Evolutionary conservation across 108 stramenopile genomes (phyloP).

Genomic region (Nitzschia palea): DNA sequence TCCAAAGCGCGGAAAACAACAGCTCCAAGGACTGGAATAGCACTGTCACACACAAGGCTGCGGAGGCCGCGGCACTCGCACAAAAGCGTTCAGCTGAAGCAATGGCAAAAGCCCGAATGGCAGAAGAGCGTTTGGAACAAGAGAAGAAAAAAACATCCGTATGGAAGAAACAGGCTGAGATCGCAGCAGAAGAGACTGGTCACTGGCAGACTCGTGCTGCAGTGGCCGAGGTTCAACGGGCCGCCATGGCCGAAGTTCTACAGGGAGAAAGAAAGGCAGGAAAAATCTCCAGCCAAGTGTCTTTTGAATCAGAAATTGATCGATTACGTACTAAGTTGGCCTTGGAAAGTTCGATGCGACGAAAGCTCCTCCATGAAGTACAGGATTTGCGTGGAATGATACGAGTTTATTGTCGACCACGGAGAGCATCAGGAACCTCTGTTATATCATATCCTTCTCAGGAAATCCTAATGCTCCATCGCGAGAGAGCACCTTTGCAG

Average conservation of each 20-base stretch:
- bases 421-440: slow-evolving; percentile 4
- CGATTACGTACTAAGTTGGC: slow-evolving; percentile 69
- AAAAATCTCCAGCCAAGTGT: slow-evolving; percentile 26
- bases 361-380: slow-evolving; percentile 73
- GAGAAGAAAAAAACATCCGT: slow-evolving; percentile 57
- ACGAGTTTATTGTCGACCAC: slow-evolving; percentile 80
- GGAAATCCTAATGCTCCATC: slow-evolving; percentile 66
- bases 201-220: slow-evolving; percentile 75
- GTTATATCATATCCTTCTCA: slow-evolving; percentile 60
- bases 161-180: slow-evolving; percentile 75
- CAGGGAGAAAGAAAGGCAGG: slow-evolving; percentile 55
- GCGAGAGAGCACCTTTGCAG: slow-evolving; percentile 16
- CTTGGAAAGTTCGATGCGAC: slow-evolving; percentile 63
- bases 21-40: slow-evolving; percentile 80
- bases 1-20: slow-evolving; percentile 86
- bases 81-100: slow-evolving; percentile 86
- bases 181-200: slow-evolving; percentile 78
- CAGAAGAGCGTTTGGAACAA: slow-evolving; percentile 71
- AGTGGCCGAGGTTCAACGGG: slow-evolving; percentile 80
- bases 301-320: slow-evolving; percentile 47
- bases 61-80: slow-evolving; percentile 86
- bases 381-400: slow-evolving; percentile 80
- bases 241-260: slow-evolving; percentile 62
- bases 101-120: slow-evolving; percentile 74
- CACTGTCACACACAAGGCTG: slow-evolving; percentile 90